Evolutionary conservation across 208 protist genomes (phyloP).

Genomic region (Trypanosoma brucei): DNA sequence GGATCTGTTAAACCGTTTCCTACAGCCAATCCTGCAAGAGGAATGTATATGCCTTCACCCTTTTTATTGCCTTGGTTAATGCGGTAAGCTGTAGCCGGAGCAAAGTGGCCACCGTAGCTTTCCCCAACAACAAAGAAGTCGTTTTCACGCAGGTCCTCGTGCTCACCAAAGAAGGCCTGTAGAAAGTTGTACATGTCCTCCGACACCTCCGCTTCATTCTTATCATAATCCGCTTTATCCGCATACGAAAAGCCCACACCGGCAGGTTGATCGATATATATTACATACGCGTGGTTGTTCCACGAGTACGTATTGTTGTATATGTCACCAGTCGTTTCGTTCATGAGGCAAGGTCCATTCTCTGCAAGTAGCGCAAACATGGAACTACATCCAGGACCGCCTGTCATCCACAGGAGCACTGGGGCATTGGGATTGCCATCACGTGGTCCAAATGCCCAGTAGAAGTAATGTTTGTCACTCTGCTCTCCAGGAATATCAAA

Average conservation of each 20-base stretch:
- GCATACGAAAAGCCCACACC: constrained; percentile 86
- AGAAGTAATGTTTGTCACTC: constrained; percentile 76
- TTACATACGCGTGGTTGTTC: constrained; percentile 77
- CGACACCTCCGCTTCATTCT: constrained; percentile 64
- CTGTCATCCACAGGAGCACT: constrained; percentile 87
- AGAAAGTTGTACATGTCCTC: constrained; percentile 89
- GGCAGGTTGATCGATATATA: constrained; percentile 90
- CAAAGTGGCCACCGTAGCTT: constrained; percentile 76
- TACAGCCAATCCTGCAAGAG: constrained; percentile 67
- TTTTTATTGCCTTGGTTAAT: constrained; percentile 30
- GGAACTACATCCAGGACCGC: constrained; percentile 88
- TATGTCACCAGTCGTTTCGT: constrained; percentile 33
- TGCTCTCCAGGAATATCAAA: constrained; percentile 49
- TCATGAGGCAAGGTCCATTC: constrained; percentile 79
- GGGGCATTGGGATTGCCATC: constrained; percentile 43
- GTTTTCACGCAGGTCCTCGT: constrained; percentile 29
- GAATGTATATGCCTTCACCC: constrained; percentile 33
- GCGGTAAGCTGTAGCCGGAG: constrained; percentile 35
- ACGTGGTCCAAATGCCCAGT: constrained; percentile 84
- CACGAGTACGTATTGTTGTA: constrained; percentile 65
- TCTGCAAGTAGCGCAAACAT: constrained; percentile 58
- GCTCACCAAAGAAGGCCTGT: constrained; percentile 56
- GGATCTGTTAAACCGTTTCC: constrained; percentile 90
- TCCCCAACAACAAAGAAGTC: constrained; percentile 80
- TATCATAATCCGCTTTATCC: constrained; percentile 39